Evolutionary conservation across 805 yeast genomes (phyloP).

Genomic region (Yamadazyma kitorensis): DNA sequence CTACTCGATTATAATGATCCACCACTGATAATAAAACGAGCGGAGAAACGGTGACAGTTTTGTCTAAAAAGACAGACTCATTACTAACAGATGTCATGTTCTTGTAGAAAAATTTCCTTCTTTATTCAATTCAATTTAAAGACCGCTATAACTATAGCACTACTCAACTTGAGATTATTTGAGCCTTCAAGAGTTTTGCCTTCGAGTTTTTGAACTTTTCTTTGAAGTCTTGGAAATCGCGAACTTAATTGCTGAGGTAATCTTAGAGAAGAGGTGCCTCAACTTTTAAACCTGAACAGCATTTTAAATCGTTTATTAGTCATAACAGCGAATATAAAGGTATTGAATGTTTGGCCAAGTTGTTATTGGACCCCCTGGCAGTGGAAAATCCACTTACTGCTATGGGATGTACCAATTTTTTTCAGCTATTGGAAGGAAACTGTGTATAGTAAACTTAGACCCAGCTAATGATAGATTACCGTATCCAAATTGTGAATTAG

Average conservation of each 20-base stretch:
- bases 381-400: constrained; percentile 95
- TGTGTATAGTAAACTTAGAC: constrained; percentile 82
- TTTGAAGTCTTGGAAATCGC: no score
- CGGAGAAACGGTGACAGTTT: constrained; percentile 89
- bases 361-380: constrained; percentile 97
- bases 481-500: constrained; percentile 67
- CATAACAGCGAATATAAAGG: no score
- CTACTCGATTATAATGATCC: constrained; percentile 90
- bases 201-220: no score
- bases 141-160: no score
- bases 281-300: no score
- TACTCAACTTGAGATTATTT: no score
- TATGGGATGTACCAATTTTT: constrained; percentile 89
- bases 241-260: no score
- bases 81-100: constrained; percentile 17
- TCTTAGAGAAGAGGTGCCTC: no score
- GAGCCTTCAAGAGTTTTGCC: no score
- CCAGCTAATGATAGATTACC: constrained; percentile 80
- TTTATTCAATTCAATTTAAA: no score
- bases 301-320: no score
- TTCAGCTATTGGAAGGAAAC: constrained; percentile 89
- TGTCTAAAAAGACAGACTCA: constrained; percentile 38
- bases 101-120: no score
- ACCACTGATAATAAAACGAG: constrained; percentile 89
- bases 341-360: constrained; percentile 88